Evolutionary conservation across 352 stramenopile genomes (phyloP).

Genomic region (Chrysophaeum taylorii): DNA sequence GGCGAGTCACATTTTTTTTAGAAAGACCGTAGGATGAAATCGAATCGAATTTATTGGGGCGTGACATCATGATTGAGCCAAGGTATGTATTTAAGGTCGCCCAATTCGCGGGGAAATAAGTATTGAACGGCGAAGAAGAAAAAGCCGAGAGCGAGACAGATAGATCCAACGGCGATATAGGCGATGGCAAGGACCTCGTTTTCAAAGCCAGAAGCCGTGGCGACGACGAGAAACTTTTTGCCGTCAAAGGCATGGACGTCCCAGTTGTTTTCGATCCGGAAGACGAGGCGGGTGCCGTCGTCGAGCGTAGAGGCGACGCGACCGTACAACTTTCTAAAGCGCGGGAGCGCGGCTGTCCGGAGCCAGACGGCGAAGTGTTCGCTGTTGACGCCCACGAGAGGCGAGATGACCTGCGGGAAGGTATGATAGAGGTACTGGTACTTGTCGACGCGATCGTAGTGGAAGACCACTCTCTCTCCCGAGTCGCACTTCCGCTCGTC

Average conservation of each 20-base stretch:
- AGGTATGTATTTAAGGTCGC: background rate
- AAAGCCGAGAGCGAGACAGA: constrained; percentile 80
- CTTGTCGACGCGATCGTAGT: background rate
- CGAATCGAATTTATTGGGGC: too few species aligned
- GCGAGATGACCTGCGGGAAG: constrained; percentile 58
- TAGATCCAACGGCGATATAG: constrained; percentile 85
- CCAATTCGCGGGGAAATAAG: background rate
- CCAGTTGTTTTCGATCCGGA: constrained; percentile 89
- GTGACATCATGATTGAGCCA: background rate
- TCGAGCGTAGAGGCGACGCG: constrained; percentile 83
- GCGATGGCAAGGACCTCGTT: constrained; percentile 88
- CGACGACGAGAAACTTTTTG: constrained; percentile 90
- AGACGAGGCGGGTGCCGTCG: constrained; percentile 70
- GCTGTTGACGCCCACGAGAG: constrained; percentile 79
- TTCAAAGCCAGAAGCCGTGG: constrained; percentile 87
- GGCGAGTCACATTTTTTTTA: too few species aligned
- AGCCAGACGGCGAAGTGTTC: constrained; percentile 99
- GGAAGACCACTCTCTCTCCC: background rate
- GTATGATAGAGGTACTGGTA: constrained; percentile 38
- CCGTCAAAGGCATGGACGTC: constrained; percentile 84
- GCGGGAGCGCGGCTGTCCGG: constrained; percentile 87
- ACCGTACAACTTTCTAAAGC: constrained; percentile 99
- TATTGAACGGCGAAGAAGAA: constrained; percentile 88
- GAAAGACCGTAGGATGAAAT: too few species aligned
- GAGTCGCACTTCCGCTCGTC: background rate